Conservation (phyloP, 257 asterid genomes). For the Solanum sparsipilum region DNA sequence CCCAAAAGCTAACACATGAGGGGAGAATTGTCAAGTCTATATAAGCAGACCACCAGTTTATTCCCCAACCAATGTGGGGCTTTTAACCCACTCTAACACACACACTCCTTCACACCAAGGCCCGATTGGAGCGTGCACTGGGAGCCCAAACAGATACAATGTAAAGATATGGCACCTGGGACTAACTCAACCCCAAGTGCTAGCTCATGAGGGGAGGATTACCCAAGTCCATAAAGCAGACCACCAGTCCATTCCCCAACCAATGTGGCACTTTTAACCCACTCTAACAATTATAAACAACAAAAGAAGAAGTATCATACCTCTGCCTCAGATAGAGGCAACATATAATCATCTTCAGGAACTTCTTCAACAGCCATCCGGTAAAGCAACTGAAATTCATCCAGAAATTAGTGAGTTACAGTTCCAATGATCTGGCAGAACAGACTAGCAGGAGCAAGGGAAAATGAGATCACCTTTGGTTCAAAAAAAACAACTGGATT, state of each 20-base stretch:
- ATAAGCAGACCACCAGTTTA: background rate
- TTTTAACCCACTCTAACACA: background rate
- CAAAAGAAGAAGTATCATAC: constrained; percentile 24
- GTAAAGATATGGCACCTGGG: background rate
- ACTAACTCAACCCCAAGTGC: background rate
- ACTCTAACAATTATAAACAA: background rate
- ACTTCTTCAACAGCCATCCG: constrained; percentile 96
- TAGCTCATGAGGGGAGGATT: background rate
- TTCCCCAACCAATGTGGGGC: background rate
- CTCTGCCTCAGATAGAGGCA: constrained; percentile 95
- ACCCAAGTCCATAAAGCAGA: background rate
- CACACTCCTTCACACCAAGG: background rate
- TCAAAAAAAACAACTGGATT: constrained; percentile 92
- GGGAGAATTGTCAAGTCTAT: background rate
- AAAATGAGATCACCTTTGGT: constrained; percentile 56
- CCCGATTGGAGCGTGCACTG: background rate
- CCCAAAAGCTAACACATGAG: background rate
- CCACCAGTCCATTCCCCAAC: background rate
- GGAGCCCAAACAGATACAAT: background rate
- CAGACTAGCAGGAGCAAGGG: background rate
- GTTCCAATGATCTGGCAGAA: background rate
- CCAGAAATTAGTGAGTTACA: background rate
- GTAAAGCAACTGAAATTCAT: constrained; percentile 67
- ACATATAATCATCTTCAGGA: constrained; percentile 78
- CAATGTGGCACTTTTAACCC: background rate